These are phyloP conservation scores for Sporobolomyces pararoseus DNA, from an alignment of 768 basidiomycete species.

Conservation along the genomic window DNA sequence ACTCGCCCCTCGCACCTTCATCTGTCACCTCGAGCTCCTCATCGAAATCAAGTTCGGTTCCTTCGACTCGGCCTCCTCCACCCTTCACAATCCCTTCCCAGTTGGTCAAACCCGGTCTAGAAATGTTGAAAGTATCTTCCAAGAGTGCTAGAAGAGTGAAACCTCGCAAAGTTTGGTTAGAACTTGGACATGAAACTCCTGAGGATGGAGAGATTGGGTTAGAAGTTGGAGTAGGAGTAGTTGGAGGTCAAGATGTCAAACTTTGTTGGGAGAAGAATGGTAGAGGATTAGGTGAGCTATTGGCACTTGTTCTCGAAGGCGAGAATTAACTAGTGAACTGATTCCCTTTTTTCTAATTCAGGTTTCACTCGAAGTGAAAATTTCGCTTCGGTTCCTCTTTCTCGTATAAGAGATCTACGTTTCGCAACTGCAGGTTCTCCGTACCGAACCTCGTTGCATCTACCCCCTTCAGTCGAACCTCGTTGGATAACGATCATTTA, in stretches of 20 bases:
- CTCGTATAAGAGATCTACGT: slow-evolving; percentile 32
- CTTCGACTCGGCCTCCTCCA: neutral
- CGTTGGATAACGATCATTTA: slow-evolving; percentile 42
- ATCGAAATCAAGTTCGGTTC: neutral
- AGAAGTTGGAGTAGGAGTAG: slow-evolving; percentile 23
- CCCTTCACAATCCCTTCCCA: slow-evolving; percentile 26
- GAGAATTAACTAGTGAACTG: neutral
- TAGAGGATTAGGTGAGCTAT: slow-evolving; percentile 19
- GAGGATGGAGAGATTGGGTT: slow-evolving; percentile 21
- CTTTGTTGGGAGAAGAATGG: slow-evolving; percentile 43
- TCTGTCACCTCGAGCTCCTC: neutral
- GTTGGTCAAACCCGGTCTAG: slow-evolving; percentile 35
- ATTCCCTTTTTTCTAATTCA: neutral
- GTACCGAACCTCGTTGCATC: slow-evolving; percentile 39
- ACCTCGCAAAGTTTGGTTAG: slow-evolving; percentile 33
- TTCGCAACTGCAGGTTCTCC: slow-evolving; percentile 34
- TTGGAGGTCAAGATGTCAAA: slow-evolving; percentile 22
- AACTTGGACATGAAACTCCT: slow-evolving; percentile 18
- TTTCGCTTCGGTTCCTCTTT: slow-evolving; percentile 30
- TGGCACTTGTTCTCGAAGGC: neutral
- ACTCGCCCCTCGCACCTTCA: neutral
- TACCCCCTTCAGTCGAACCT: slow-evolving; percentile 31
- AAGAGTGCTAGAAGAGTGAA: slow-evolving; percentile 39
- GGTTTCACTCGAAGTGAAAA: slow-evolving; percentile 27
- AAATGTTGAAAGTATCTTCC: slow-evolving; percentile 41